Evolutionary conservation across 2,329 filamentous ascomycete species (phyloP), one percentile per base, ranked within the genome.

Genomic region (Xylariaceae sp.): DNA sequence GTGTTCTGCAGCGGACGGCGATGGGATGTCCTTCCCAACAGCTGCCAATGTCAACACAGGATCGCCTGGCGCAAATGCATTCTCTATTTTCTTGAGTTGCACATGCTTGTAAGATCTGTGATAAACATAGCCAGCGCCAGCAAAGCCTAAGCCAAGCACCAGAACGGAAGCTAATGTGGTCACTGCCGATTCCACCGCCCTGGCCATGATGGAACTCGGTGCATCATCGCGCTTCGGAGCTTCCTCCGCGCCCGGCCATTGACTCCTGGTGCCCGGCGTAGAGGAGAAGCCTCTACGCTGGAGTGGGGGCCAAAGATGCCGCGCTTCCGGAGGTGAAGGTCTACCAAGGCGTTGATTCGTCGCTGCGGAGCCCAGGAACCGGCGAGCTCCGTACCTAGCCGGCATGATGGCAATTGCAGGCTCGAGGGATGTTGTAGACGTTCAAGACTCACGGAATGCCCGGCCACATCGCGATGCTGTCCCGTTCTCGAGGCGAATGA

Each of bases 61-160:
- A 66, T 99, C 94, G 11, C 94, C 94, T 1, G 91, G 90, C 50
- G 87, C 79, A 68, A 99, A 99, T 19, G 94, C 94, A 60, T 87
- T 86, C 58, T 88, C 82, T 77, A 99, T 97, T 71, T 99, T 99
- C 57, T 84, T 74, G n/a, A 97, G 74, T 27, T 97, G 90, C 48
- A 95, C 72, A 69, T 85, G 79, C 72, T 99, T 99, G 80, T 99
- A 97, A 65, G 80, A 82, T 61, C 80, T 83, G 67, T 94, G 88
- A 65, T 94, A 95, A 42, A 78, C 76, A 67, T 89, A 92, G 19
- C 86, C 89, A 6, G 88, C 87, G 19, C 79, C 60, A 40, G 74
- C 77, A 61, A 85, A 85, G 30, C 80, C 82, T 15, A 78, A 72
- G 58, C 84, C 88, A 31, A 92, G 72, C 14, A 92, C 81, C 11